These are phyloP conservation scores for Ambrosiella cleistominuta DNA, from an alignment of 2,329 filamentous ascomycete species.

Conservation along the genomic window DNA sequence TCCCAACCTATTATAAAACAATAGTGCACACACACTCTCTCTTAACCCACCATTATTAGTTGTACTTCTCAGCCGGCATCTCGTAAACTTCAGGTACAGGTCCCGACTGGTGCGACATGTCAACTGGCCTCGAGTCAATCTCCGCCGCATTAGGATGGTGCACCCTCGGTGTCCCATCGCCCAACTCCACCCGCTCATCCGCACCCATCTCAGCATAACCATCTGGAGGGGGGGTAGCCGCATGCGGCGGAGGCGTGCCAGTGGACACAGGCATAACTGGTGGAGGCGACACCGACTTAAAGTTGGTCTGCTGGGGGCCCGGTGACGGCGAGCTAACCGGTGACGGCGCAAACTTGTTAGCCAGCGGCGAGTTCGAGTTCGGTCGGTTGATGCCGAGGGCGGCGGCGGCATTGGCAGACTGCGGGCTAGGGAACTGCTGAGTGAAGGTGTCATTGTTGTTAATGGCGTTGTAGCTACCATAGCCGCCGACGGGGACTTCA, in stretches of 20 bases:
- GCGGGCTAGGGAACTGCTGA: slow-evolving; percentile 19
- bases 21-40: not conserved
- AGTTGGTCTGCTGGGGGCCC: slow-evolving; percentile 1
- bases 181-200: slow-evolving; percentile 19
- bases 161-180: slow-evolving; percentile 19
- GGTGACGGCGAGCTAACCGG: slow-evolving; percentile 13
- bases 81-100: slow-evolving; percentile 23
- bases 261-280: not conserved
- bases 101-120: slow-evolving; percentile 19
- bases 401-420: slow-evolving; percentile 12
- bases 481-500: slow-evolving; percentile 24
- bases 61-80: slow-evolving; percentile 25
- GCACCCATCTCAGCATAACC: slow-evolving; percentile 14
- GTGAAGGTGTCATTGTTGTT: slow-evolving; percentile 13
- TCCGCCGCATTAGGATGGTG: slow-evolving; percentile 22
- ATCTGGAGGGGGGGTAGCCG: slow-evolving; percentile 4
- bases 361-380: slow-evolving; percentile 16
- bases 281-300: not conserved
- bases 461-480: slow-evolving; percentile 14
- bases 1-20: too few relatives aligned
- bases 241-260: slow-evolving; percentile 11
- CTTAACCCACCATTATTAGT: slow-evolving; percentile 4
- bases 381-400: slow-evolving; percentile 12
- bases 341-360: slow-evolving; percentile 14
- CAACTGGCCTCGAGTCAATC: slow-evolving; percentile 22